A percentile compares a stretch with the other conserved stretches of the same genome.
These are phyloP conservation scores for Picea glauca DNA, from an alignment of 75 land plant genomes.

Conservation along the genomic window DNA sequence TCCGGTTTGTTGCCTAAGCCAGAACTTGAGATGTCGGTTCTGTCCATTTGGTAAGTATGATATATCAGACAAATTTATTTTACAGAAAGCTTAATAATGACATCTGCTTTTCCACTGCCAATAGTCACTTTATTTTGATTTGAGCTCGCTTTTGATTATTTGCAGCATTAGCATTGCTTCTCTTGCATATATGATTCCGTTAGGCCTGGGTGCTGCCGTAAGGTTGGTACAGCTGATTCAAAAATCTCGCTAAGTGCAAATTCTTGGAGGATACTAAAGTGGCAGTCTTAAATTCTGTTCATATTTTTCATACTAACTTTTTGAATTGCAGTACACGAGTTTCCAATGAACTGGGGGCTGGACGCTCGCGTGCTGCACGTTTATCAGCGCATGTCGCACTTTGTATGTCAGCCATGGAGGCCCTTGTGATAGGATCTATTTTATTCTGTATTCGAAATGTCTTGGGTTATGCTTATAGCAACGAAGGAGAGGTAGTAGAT, in stretches of 20 bases:
- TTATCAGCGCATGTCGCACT: slow-evolving; percentile 36
- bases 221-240: slow-evolving; percentile 22
- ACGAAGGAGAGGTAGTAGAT: slow-evolving; percentile 61
- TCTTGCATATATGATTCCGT: slow-evolving; percentile 43
- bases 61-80: slow-evolving; percentile 10
- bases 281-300: not conserved
- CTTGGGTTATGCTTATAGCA: slow-evolving; percentile 69
- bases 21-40: slow-evolving; percentile 58
- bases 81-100: slow-evolving; percentile 19
- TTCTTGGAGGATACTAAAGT: not conserved
- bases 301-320: no score
- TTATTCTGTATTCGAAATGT: slow-evolving; percentile 39
- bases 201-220: slow-evolving; percentile 44
- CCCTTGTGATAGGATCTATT: slow-evolving; percentile 24
- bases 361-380: slow-evolving; percentile 41
- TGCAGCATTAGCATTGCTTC: slow-evolving; percentile 36
- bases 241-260: not conserved
- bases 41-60: slow-evolving; percentile 40
- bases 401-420: slow-evolving; percentile 37
- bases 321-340: slow-evolving; percentile 52
- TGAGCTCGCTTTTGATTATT: slow-evolving; percentile 5
- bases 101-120: not conserved
- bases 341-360: slow-evolving; percentile 87
- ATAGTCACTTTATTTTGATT: not conserved
- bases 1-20: slow-evolving; percentile 72